Evolutionary conservation across 495 filamentous ascomycete species (phyloP).

Genomic region (Chlorociboria aeruginascens): DNA sequence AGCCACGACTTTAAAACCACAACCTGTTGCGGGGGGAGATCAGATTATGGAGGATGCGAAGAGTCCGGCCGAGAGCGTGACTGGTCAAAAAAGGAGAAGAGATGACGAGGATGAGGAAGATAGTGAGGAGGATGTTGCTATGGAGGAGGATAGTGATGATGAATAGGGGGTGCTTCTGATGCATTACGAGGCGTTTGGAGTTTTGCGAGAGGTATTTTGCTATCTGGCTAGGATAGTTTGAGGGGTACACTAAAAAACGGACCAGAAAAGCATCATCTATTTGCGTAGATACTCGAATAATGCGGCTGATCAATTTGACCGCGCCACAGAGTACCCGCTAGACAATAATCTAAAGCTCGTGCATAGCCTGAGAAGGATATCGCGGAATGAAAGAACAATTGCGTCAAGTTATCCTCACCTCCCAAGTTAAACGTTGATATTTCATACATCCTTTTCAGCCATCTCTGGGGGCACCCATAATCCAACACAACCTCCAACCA

Average conservation of each 20-base stretch:
- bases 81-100: conserved; percentile 53
- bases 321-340: no score
- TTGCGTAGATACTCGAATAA: neutral
- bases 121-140: conserved; percentile 54
- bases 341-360: no score
- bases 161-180: conserved; percentile 22
- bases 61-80: conserved; percentile 25
- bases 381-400: no score
- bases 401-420: no score
- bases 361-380: no score
- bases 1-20: conserved; percentile 29
- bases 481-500: conserved; percentile 62
- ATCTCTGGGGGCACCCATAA: conserved; percentile 54
- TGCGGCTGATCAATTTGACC: no score
- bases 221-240: neutral
- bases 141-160: conserved; percentile 59
- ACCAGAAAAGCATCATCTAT: neutral
- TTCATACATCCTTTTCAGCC: conserved; percentile 17
- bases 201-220: neutral
- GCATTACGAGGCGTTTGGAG: conserved; percentile 10
- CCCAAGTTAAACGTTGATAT: neutral
- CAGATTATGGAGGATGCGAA: conserved; percentile 31
- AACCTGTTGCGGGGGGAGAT: conserved; percentile 20
- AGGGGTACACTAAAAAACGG: neutral
- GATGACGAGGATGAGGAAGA: conserved; percentile 53